Conservation (phyloP, 495 filamentous ascomycete genomes). For the Pyronema omphalodes region DNA sequence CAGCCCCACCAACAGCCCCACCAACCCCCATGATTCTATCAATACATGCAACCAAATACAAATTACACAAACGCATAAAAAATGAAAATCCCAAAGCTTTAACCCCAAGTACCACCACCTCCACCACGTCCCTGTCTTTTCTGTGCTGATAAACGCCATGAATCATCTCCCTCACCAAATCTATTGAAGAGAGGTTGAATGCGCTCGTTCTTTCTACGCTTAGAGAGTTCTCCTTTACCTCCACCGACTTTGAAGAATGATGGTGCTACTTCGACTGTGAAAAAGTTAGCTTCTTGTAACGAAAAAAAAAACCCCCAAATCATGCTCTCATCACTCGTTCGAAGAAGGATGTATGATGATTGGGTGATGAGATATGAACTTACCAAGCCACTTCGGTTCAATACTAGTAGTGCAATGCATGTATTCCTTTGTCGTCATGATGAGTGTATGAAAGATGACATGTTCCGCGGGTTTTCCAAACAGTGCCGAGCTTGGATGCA, state of each 20-base stretch:
- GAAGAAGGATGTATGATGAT: not conserved
- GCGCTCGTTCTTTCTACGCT: slow-evolving; percentile 81
- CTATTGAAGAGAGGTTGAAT: slow-evolving; percentile 91
- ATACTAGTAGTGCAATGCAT: slow-evolving; percentile 87
- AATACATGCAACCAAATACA: too few relatives aligned
- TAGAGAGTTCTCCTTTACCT: slow-evolving; percentile 59
- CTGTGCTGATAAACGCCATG: slow-evolving; percentile 86
- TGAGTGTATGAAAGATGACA: slow-evolving; percentile 77
- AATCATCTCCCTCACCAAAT: slow-evolving; percentile 67
- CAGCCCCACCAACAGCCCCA: too few relatives aligned
- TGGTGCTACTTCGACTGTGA: slow-evolving; percentile 65
- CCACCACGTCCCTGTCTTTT: slow-evolving; percentile 71
- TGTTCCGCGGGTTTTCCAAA: slow-evolving; percentile 94
- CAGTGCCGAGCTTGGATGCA: slow-evolving; percentile 70
- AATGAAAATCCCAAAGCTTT: slow-evolving; percentile 7
- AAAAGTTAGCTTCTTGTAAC: slow-evolving; percentile 1
- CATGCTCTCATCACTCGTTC: too few relatives aligned
- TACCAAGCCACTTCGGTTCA: slow-evolving; percentile 65
- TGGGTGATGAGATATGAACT: slow-evolving; percentile 5
- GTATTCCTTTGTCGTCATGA: slow-evolving; percentile 90
- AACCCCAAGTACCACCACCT: slow-evolving; percentile 93
- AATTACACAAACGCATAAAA: not conserved
- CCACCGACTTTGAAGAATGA: slow-evolving; percentile 97
- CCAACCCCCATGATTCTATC: too few relatives aligned
- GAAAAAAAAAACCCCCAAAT: not conserved